These are phyloP conservation scores for Pyrus pyrifolia DNA, from an alignment of 306 rosid species.

Conservation along the genomic window DNA sequence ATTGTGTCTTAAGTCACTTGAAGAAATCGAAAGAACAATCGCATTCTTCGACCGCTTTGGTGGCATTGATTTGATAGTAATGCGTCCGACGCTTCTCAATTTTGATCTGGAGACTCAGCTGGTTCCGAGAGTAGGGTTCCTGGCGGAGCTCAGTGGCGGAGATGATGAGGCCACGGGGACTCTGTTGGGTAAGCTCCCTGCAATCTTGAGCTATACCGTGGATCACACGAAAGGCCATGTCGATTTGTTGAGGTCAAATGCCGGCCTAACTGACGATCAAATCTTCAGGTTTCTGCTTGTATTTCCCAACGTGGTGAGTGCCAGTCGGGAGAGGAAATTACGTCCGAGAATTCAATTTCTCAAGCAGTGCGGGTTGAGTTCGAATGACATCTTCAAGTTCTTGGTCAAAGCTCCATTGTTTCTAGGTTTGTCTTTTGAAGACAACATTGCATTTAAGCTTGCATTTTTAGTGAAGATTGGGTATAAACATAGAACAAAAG, in stretches of 20 bases:
- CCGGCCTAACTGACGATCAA: constrained; percentile 39
- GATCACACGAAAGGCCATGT: constrained; percentile 47
- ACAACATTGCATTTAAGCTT: constrained; percentile 52
- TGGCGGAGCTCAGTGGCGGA: constrained; percentile 48
- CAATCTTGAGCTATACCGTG: constrained; percentile 47
- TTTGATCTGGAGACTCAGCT: constrained; percentile 52
- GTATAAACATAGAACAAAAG: constrained; percentile 51
- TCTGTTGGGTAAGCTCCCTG: constrained; percentile 47
- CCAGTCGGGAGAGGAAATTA: constrained; percentile 71
- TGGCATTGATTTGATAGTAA: constrained; percentile 47
- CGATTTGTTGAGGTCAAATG: constrained; percentile 55
- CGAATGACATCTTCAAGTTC: constrained; percentile 57
- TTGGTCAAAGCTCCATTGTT: constrained; percentile 66
- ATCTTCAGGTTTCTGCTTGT: constrained; percentile 55
- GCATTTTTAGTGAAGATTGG: constrained; percentile 68
- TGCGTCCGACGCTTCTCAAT: constrained; percentile 46
- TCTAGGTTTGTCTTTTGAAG: constrained; percentile 52
- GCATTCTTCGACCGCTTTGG: constrained; percentile 48
- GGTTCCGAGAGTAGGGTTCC: constrained; percentile 42
- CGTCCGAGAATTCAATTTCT: constrained; percentile 63
- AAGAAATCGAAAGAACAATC: constrained; percentile 41
- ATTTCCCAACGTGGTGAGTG: constrained; percentile 51
- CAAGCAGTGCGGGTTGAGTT: constrained; percentile 64
- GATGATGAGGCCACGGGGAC: constrained; percentile 35
- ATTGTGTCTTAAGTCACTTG: constrained; percentile 42